Conservation (phyloP, 2,329 filamentous ascomycete species). For the Pseudodiploospora longispora region DNA sequence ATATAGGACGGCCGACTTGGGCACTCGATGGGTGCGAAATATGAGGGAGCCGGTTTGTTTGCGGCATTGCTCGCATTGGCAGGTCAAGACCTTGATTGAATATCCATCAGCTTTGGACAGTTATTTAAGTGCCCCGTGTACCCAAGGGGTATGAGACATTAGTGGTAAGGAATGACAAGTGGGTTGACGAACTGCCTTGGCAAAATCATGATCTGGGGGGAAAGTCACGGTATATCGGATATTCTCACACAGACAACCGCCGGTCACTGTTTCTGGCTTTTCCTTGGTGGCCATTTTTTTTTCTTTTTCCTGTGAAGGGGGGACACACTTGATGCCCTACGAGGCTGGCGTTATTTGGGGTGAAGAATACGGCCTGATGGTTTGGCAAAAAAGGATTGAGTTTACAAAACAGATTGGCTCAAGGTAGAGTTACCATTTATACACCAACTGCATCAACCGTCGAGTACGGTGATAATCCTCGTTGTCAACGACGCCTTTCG, state of each 20-base stretch:
- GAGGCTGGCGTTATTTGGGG: no score
- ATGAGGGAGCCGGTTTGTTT: constrained; percentile 41
- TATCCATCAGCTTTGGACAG: neutral
- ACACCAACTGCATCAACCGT: no score
- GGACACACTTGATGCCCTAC: no score
- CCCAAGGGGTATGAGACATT: neutral
- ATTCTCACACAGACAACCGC: constrained; percentile 43
- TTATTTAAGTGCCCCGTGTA: neutral
- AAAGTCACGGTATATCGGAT: constrained; percentile 42
- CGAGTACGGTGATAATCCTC: neutral
- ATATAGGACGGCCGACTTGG: constrained; percentile 27
- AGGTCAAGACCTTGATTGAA: constrained; percentile 32
- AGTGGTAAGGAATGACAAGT: constrained; percentile 1
- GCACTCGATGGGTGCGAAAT: constrained; percentile 31
- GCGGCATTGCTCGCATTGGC: constrained; percentile 49
- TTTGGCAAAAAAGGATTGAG: neutral
- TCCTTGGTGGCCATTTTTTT: constrained; percentile 13
- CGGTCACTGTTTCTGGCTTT: constrained; percentile 32
- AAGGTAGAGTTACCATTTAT: no score
- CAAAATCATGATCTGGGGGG: constrained; percentile 36
- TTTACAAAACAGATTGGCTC: neutral
- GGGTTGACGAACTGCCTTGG: constrained; percentile 18
- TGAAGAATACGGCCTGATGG: neutral
- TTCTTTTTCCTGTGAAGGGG: no score
- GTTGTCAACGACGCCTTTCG: constrained; percentile 8